Conservation (phyloP, 208 protist species). For the Naegleria fowleri region DNA sequence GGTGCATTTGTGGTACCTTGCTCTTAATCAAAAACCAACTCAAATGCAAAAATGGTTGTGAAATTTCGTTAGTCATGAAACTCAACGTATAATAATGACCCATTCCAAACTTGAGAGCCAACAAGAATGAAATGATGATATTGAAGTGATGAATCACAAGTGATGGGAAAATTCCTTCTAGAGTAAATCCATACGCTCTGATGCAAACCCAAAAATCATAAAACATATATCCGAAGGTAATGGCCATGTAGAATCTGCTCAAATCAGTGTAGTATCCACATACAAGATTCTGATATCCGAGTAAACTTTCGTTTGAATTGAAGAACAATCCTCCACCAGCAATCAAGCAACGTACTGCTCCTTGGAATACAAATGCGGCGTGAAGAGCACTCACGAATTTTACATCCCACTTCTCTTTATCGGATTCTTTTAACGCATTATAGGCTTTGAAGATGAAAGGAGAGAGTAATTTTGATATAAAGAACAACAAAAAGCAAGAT, state of each 20-base stretch:
- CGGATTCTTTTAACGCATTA: neutral
- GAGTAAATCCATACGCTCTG: conserved; percentile 9
- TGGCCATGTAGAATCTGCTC: neutral
- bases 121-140: conserved; percentile 3
- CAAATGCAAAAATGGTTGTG: neutral
- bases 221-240: conserved; percentile 23
- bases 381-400: conserved; percentile 4
- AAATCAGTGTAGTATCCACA: conserved; percentile 19
- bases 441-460: neutral
- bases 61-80: conserved; percentile 25
- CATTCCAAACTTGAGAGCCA: neutral
- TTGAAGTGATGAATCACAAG: conserved; percentile 19
- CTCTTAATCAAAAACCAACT: conserved; percentile 11
- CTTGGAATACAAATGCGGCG: neutral
- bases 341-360: neutral
- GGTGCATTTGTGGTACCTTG: neutral
- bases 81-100: neutral
- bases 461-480: neutral
- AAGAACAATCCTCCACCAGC: neutral
- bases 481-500: neutral
- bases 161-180: conserved; percentile 6
- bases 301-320: neutral
- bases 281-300: neutral
- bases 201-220: neutral
- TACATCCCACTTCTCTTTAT: conserved; percentile 23